Conservation (phyloP, 2,329 filamentous ascomycete genomes). For the Hysterium pulicare region DNA sequence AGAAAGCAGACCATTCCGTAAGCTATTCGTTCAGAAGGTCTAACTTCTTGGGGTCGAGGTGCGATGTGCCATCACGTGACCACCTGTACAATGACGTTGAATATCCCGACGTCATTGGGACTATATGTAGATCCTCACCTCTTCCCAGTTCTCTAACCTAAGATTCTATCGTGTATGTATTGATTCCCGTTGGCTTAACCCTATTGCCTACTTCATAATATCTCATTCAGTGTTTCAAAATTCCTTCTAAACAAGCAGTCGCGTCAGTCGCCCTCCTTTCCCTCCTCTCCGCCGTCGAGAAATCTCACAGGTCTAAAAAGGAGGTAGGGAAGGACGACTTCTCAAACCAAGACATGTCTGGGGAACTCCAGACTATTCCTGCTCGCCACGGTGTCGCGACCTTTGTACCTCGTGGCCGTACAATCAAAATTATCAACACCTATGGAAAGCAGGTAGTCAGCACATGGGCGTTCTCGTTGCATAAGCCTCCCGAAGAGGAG, state of each 20-base stretch:
- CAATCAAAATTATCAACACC: conserved; percentile 50
- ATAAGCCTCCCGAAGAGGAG: conserved; percentile 41
- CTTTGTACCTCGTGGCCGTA: conserved; percentile 47
- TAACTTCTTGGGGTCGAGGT: too few species aligned
- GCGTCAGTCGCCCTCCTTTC: conserved; percentile 33
- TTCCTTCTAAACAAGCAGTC: conserved; percentile 30
- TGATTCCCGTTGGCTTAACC: too few species aligned
- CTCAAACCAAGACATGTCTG: conserved; percentile 33
- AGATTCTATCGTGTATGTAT: too few species aligned
- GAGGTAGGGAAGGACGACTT: conserved; percentile 12
- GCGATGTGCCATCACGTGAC: too few species aligned
- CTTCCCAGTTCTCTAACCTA: too few species aligned
- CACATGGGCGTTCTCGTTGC: conserved; percentile 49
- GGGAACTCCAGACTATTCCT: conserved; percentile 45
- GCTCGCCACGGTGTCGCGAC: conserved; percentile 50
- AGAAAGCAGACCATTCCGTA: too few species aligned
- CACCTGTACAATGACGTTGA: too few species aligned
- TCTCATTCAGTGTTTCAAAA: too few species aligned
- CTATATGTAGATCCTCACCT: too few species aligned
- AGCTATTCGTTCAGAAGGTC: too few species aligned
- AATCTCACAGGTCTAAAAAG: conserved; percentile 22
- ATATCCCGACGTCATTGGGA: too few species aligned
- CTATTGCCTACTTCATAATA: too few species aligned
- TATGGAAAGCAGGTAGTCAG: conserved; percentile 50
- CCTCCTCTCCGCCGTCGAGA: conserved; percentile 31